Evolutionary conservation across 352 stramenopile genomes (phyloP).

Genomic region (Phytophthora vignae): DNA sequence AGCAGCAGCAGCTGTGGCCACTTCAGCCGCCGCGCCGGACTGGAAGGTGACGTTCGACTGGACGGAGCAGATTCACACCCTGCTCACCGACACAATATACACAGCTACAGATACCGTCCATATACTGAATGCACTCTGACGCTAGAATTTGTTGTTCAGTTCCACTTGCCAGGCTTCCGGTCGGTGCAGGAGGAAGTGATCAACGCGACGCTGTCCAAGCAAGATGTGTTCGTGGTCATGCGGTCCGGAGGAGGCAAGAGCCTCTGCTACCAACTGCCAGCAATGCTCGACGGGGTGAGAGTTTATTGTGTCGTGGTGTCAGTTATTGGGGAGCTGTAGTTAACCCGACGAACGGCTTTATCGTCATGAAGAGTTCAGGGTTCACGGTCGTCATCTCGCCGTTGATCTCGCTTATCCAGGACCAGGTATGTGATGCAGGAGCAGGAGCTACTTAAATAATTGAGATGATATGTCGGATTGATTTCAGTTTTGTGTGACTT

Average conservation of each 20-base stretch:
- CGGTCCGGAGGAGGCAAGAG: slow-evolving; percentile 88
- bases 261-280: slow-evolving; percentile 92
- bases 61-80: slow-evolving; percentile 42
- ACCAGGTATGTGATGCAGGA: slow-evolving; percentile 74
- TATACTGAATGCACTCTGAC: slow-evolving; percentile 4
- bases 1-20: not conserved
- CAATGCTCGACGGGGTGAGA: slow-evolving; percentile 69
- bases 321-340: not conserved
- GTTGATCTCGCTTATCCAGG: slow-evolving; percentile 93
- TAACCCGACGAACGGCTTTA: not conserved
- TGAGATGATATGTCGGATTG: not conserved
- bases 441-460: slow-evolving; percentile 1
- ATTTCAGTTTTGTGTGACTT: not conserved
- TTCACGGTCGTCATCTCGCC: slow-evolving; percentile 94
- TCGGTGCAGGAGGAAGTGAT: slow-evolving; percentile 93
- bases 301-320: not conserved
- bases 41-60: slow-evolving; percentile 58
- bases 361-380: slow-evolving; percentile 24
- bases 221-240: slow-evolving; percentile 95
- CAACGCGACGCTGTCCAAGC: slow-evolving; percentile 85
- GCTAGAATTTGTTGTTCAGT: slow-evolving; percentile 41
- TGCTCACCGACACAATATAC: slow-evolving; percentile 39
- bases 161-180: slow-evolving; percentile 87
- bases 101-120: not conserved
- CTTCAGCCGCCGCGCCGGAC: slow-evolving; percentile 17